These are phyloP conservation scores for Penicillium sp. DNA, from an alignment of 2,329 filamentous ascomycete species.

Conservation along the genomic window DNA sequence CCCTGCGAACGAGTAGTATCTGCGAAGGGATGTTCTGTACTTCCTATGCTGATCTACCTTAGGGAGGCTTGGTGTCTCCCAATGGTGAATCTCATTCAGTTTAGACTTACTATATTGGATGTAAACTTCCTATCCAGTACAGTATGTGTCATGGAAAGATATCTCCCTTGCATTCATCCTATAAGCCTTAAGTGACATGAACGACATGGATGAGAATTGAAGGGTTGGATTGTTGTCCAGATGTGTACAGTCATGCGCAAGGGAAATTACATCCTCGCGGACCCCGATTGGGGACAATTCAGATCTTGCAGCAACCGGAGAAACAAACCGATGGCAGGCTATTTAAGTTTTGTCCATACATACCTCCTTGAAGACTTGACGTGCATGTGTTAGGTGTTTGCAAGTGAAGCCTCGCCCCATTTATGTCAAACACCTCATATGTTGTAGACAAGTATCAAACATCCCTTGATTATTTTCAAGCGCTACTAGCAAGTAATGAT, in stretches of 20 bases:
- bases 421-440: not conserved
- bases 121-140: too few species aligned
- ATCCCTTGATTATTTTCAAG: not conserved
- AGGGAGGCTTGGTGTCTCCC: not conserved
- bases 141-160: not conserved
- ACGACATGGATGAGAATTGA: constrained; percentile 6
- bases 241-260: constrained; percentile 13
- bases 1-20: not conserved
- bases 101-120: not conserved
- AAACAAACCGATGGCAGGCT: not conserved
- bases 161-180: not conserved
- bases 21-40: not conserved
- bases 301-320: constrained; percentile 15
- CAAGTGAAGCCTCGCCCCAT: not conserved
- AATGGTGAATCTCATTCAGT: too few species aligned
- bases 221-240: not conserved
- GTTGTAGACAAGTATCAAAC: not conserved
- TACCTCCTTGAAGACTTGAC: constrained; percentile 3
- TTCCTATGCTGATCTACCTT: not conserved
- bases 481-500: not conserved
- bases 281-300: constrained; percentile 2
- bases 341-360: constrained; percentile 5
- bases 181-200: not conserved
- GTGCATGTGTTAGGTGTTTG: constrained; percentile 7
- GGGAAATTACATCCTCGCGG: constrained; percentile 12